Percentiles rank a stretch among this genome's conserved stretches.
Conservation (phyloP, 2,329 filamentous ascomycete species). For the Calonectria pseudoreteaudii region DNA sequence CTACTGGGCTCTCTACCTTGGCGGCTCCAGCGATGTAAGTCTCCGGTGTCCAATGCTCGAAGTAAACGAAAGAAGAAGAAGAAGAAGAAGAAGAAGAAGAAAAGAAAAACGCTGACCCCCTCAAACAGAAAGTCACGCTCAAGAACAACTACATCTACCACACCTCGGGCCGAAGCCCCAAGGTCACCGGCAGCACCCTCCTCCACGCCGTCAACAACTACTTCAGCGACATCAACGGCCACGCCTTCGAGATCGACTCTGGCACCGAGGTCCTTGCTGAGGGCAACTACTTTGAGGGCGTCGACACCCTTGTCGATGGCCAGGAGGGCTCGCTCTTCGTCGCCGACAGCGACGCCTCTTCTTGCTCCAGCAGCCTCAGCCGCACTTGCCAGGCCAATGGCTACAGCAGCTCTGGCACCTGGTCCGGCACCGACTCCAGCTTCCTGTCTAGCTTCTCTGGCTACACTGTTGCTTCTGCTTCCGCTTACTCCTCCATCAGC, state of each 20-base stretch:
- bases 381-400: slow-evolving; percentile 64
- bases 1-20: slow-evolving; percentile 71
- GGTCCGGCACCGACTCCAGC: slow-evolving; percentile 55
- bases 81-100: no score
- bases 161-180: slow-evolving; percentile 67
- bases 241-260: slow-evolving; percentile 66
- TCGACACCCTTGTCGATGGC: slow-evolving; percentile 54
- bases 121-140: slow-evolving; percentile 58
- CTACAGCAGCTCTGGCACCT: slow-evolving; percentile 54
- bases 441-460: slow-evolving; percentile 64
- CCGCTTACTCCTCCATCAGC: slow-evolving; percentile 48
- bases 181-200: slow-evolving; percentile 66
- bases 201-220: slow-evolving; percentile 74
- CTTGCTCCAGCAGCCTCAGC: slow-evolving; percentile 59
- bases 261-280: slow-evolving; percentile 63
- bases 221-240: slow-evolving; percentile 65
- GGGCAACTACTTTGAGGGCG: slow-evolving; percentile 69
- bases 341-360: slow-evolving; percentile 43
- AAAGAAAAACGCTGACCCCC: not conserved
- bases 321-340: slow-evolving; percentile 49
- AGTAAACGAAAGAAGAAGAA: no score
- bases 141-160: slow-evolving; percentile 72
- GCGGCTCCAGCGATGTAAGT: slow-evolving; percentile 63
- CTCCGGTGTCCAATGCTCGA: not conserved
- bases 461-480: slow-evolving; percentile 63